phyloP scores from a whole-genome alignment of 495 filamentous ascomycete species.

The Cenococcum geophilum region DNA sequence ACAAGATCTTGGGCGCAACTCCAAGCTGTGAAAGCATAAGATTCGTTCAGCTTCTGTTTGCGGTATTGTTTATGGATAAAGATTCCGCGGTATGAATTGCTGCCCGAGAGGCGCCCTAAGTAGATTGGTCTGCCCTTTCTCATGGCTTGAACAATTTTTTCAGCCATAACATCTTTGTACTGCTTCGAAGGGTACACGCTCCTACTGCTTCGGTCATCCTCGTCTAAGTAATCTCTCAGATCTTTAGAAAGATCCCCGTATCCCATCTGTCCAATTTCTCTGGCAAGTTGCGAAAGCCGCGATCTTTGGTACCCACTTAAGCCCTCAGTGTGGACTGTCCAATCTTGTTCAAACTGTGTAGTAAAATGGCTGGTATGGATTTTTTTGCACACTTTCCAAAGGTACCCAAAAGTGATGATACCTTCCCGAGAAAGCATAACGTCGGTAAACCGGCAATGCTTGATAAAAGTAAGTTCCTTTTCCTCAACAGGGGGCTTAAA shows the following conservation, averaged over 20 bases:
- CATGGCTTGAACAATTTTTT: constrained; percentile 9
- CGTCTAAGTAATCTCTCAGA: not conserved
- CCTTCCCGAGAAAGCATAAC: not conserved
- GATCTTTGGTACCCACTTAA: not conserved
- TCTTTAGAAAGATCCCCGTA: not conserved
- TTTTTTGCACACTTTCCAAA: constrained; percentile 8
- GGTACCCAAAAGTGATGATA: constrained; percentile 1
- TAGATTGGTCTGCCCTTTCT: constrained; percentile 4
- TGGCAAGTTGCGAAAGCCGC: not conserved
- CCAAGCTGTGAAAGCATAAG: constrained; percentile 15
- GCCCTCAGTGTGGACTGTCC: not conserved
- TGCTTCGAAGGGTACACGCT: not conserved
- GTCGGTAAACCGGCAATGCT: constrained; percentile 7
- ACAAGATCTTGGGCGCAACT: not conserved
- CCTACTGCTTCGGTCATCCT: not conserved
- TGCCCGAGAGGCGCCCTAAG: not conserved
- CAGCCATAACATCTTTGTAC: constrained; percentile 5
- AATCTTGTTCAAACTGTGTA: not conserved
- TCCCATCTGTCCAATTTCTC: not conserved
- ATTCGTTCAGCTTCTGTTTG: not conserved
- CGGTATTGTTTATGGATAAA: constrained; percentile 6
- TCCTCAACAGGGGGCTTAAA: not conserved
- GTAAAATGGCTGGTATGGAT: not conserved
- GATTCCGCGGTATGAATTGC: constrained; percentile 2
- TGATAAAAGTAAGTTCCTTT: constrained; percentile 10